phyloP scores from a whole-genome alignment of 169 alveolate species.

The Plasmodium vivax region DNA sequence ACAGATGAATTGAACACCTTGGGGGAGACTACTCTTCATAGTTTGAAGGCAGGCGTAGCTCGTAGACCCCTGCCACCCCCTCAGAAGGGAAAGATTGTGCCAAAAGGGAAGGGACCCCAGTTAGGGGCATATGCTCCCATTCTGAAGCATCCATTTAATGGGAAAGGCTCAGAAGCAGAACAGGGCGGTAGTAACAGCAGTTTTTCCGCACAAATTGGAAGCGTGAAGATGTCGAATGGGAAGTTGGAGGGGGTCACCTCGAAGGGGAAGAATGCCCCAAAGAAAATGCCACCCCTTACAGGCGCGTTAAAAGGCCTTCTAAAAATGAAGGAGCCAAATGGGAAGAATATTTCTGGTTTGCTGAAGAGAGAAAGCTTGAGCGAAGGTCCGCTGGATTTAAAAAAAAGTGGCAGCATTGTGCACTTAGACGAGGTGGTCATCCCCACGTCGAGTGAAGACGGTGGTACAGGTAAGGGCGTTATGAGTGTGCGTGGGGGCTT shows the following conservation, averaged over 20 bases:
- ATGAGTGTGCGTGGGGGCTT: neutral
- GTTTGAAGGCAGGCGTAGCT: neutral
- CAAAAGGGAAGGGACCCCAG: neutral
- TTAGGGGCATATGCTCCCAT: neutral
- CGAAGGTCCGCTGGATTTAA: constrained; percentile 3
- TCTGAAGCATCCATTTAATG: neutral
- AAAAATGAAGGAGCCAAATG: constrained; percentile 18
- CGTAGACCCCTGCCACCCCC: neutral
- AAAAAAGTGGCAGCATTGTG: neutral
- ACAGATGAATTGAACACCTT: neutral
- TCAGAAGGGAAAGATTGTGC: neutral
- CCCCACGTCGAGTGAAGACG: neutral
- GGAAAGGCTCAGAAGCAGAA: neutral
- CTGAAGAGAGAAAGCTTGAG: constrained; percentile 14
- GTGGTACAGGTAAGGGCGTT: neutral
- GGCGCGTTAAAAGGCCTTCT: neutral
- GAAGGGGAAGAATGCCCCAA: neutral
- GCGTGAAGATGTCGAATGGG: neutral
- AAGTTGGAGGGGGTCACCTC: neutral
- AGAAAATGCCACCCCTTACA: neutral
- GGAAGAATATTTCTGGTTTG: neutral
- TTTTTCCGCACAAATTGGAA: neutral
- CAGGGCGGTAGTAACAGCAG: neutral
- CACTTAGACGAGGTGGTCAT: neutral
- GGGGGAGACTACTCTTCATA: neutral